Conservation (phyloP, 2,329 filamentous ascomycete species). For the Phyllachora maydis region DNA sequence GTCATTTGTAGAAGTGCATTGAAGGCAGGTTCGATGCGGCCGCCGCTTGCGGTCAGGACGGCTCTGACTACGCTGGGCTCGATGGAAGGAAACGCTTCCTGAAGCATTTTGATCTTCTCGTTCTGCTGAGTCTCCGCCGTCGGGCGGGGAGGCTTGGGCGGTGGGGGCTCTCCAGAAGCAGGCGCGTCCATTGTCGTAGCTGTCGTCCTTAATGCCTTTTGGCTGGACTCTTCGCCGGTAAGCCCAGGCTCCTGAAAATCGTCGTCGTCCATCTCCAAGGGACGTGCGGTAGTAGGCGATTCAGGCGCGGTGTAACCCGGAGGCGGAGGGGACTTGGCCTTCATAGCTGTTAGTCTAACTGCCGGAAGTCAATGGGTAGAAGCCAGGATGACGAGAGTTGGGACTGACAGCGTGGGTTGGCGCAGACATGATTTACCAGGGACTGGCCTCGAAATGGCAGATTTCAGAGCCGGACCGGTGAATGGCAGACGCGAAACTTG, state of each 20-base stretch:
- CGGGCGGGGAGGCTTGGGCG: constrained; percentile 72
- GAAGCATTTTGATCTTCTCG: constrained; percentile 67
- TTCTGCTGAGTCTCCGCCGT: constrained; percentile 67
- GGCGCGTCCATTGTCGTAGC: constrained; percentile 14
- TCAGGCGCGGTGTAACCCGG: constrained; percentile 26
- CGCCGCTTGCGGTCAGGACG: constrained; percentile 67
- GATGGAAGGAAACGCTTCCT: constrained; percentile 80
- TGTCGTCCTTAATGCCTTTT: constrained; percentile 6
- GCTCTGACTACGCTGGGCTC: constrained; percentile 69
- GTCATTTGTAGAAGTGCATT: constrained; percentile 81
- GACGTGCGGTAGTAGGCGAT: constrained; percentile 43
- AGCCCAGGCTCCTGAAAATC: constrained; percentile 41
- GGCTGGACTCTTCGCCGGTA: constrained; percentile 19
- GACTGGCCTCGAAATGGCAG: too few relatives aligned
- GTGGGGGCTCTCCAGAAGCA: constrained; percentile 22
- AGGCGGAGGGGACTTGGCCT: constrained; percentile 21
- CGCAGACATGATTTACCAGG: too few relatives aligned
- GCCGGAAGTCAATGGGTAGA: background rate
- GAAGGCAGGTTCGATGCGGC: constrained; percentile 82
- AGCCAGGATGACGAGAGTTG: constrained; percentile 2
- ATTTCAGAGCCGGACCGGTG: too few relatives aligned
- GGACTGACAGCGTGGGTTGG: constrained; percentile 20
- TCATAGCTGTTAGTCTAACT: constrained; percentile 1
- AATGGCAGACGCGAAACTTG: too few relatives aligned
- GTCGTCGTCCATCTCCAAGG: constrained; percentile 50